These are phyloP conservation scores for Cercospora beticola DNA, from an alignment of 2,329 filamentous ascomycete genomes.

Conservation along the genomic window DNA sequence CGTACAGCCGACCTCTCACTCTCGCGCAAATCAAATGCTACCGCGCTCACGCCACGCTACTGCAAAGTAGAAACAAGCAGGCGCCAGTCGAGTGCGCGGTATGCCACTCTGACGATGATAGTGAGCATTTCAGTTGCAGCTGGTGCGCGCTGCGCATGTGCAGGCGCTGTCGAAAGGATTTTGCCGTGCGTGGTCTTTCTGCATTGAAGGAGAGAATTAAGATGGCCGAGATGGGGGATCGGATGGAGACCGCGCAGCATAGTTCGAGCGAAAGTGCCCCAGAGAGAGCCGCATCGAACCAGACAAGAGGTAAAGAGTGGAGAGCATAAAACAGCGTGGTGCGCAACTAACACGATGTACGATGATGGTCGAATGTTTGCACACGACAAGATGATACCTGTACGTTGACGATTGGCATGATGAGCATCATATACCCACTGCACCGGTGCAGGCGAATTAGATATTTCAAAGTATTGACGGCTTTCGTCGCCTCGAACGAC, in stretches of 20 bases:
- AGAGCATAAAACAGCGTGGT: not conserved
- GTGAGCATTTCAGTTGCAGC: slow-evolving; percentile 35
- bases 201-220: slow-evolving; percentile 29
- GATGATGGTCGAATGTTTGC: not conserved
- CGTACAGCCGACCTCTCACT: slow-evolving; percentile 33
- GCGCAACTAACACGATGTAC: not conserved
- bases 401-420: not conserved
- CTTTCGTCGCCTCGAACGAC: not conserved
- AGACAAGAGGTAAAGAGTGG: not conserved
- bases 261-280: slow-evolving; percentile 16
- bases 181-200: slow-evolving; percentile 26
- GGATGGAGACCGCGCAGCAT: slow-evolving; percentile 12
- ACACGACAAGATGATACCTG: not conserved
- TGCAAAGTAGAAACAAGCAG: slow-evolving; percentile 33
- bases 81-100: slow-evolving; percentile 39
- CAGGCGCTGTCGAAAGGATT: slow-evolving; percentile 29
- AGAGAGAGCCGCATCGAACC: slow-evolving; percentile 5
- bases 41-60: slow-evolving; percentile 30
- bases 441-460: not conserved
- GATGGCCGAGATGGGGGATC: slow-evolving; percentile 17
- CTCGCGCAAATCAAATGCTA: slow-evolving; percentile 35
- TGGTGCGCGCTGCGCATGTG: slow-evolving; percentile 39
- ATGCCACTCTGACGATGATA: slow-evolving; percentile 36
- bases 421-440: slow-evolving; percentile 5
- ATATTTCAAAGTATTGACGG: not conserved